Conservation (phyloP, 78 protist genomes). For the Polysphondylium violaceum region DNA sequence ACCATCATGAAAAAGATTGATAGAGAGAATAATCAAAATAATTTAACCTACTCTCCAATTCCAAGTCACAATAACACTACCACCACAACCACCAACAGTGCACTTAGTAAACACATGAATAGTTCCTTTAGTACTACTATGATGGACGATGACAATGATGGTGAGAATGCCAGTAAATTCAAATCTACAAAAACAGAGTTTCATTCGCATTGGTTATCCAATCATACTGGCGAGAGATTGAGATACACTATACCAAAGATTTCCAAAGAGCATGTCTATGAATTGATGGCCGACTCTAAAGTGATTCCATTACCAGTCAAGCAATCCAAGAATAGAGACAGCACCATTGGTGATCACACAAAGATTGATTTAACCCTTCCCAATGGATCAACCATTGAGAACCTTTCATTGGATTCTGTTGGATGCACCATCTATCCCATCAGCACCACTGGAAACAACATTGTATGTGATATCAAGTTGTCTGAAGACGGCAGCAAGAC, state of each 20-base stretch:
- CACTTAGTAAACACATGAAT: not conserved
- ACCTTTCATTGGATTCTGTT: slow-evolving; percentile 39
- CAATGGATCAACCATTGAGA: not conserved
- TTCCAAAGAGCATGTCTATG: not conserved
- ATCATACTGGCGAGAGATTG: slow-evolving; percentile 29
- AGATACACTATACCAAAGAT: slow-evolving; percentile 24
- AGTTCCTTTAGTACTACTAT: too few relatives aligned
- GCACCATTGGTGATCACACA: slow-evolving; percentile 44
- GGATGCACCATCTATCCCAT: slow-evolving; percentile 44
- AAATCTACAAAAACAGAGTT: too few relatives aligned
- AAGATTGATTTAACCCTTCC: slow-evolving; percentile 3
- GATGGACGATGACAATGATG: too few relatives aligned
- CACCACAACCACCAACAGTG: not conserved
- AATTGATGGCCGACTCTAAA: not conserved
- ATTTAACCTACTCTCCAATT: too few relatives aligned
- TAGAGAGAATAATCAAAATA: slow-evolving; percentile 1
- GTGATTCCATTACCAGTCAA: slow-evolving; percentile 24
- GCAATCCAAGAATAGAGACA: slow-evolving; percentile 19
- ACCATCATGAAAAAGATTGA: slow-evolving; percentile 25
- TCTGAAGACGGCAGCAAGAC: slow-evolving; percentile 63
- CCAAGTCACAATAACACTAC: slow-evolving; percentile 3
- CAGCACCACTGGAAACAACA: not conserved
- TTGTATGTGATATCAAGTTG: slow-evolving; percentile 34
- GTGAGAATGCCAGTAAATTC: not conserved
- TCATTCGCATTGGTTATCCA: slow-evolving; percentile 75